phyloP scores from a whole-genome alignment of 345 rosid species.

The Populus pruinosa region DNA sequence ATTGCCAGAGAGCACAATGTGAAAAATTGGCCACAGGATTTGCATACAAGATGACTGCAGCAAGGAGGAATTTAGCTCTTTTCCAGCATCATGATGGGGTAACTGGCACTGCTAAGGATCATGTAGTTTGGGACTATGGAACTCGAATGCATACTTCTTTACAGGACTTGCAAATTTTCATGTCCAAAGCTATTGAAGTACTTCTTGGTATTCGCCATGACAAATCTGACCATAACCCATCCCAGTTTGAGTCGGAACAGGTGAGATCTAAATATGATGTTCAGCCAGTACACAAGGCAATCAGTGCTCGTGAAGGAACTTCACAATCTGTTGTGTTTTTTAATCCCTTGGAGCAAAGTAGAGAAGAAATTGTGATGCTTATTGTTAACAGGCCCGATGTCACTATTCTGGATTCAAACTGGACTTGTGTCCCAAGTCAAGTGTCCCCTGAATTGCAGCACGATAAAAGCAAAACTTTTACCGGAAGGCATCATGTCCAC shows the following conservation, averaged over 20 bases:
- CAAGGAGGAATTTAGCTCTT: conserved; percentile 94
- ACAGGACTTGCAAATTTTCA: conserved; percentile 85
- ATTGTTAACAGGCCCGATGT: conserved; percentile 71
- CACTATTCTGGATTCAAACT: conserved; percentile 73
- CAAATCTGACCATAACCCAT: conserved; percentile 65
- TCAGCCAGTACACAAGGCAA: conserved; percentile 67
- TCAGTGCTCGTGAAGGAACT: conserved; percentile 66
- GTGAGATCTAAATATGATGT: conserved; percentile 80
- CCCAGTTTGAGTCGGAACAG: conserved; percentile 78
- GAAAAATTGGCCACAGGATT: conserved; percentile 74
- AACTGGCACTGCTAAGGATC: conserved; percentile 94
- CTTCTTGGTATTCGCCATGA: conserved; percentile 82
- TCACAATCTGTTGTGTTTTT: conserved; percentile 72
- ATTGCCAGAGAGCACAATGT: conserved; percentile 82
- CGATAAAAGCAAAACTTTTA: conserved; percentile 57
- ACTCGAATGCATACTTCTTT: conserved; percentile 86
- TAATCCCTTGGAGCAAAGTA: conserved; percentile 81
- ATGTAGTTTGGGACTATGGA: conserved; percentile 92
- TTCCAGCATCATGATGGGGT: conserved; percentile 99
- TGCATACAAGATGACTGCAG: conserved; percentile 83
- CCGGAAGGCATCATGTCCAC: conserved; percentile 78
- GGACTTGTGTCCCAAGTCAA: conserved; percentile 91
- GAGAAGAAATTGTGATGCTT: conserved; percentile 78
- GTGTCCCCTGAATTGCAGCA: conserved; percentile 92
- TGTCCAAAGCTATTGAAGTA: conserved; percentile 90